These are phyloP conservation scores for Ceratobasidium sp. DNA, from an alignment of 1,284 basidiomycete genomes.

Conservation along the genomic window DNA sequence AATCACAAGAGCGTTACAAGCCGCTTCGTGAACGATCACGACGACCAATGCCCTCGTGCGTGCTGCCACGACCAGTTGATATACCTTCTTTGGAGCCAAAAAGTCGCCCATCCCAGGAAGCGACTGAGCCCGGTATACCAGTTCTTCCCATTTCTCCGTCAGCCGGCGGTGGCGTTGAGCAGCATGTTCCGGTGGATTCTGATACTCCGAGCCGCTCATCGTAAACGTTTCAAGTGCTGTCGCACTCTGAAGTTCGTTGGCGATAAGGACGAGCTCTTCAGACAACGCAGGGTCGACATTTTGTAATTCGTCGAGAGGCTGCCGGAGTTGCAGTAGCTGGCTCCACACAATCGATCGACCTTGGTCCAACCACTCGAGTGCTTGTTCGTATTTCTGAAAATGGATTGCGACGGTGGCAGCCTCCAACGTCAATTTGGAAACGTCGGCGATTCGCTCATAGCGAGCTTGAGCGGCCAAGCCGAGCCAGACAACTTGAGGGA, in stretches of 20 bases:
- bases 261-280: constrained; percentile 21
- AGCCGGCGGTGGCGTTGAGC: constrained; percentile 31
- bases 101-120: constrained; percentile 8
- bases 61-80: constrained; percentile 11
- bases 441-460: not conserved
- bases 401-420: not conserved
- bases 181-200: not conserved
- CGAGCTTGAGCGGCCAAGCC: not conserved
- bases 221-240: not conserved
- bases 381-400: not conserved
- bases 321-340: not conserved
- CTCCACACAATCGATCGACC: constrained; percentile 37
- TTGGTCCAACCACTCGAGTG: constrained; percentile 45
- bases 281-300: constrained; percentile 21
- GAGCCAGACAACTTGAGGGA: not conserved
- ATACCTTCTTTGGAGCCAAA: not conserved
- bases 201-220: too few relatives aligned
- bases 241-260: not conserved
- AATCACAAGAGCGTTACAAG: not conserved
- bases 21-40: not conserved
- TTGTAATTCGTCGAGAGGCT: constrained; percentile 16
- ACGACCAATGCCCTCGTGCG: not conserved
- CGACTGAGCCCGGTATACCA: constrained; percentile 21
- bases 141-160: constrained; percentile 34
- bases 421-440: not conserved